Evolutionary conservation across 768 basidiomycete species (phyloP).

Genomic region (Tylopilus felleus): DNA sequence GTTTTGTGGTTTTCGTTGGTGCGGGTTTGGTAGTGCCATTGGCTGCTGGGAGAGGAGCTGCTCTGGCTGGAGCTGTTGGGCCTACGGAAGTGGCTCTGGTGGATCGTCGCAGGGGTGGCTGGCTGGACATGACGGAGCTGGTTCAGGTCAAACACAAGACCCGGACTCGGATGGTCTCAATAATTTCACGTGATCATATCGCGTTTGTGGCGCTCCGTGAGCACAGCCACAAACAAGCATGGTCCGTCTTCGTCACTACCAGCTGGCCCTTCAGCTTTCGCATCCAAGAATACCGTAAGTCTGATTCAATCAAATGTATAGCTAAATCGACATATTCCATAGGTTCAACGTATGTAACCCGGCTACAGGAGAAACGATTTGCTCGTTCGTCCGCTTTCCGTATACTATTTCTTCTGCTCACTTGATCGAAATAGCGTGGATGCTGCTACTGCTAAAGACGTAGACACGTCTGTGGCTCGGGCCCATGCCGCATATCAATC

Average conservation of each 20-base stretch:
- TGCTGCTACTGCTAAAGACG: slow-evolving; percentile 49
- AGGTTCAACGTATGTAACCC: slow-evolving; percentile 64
- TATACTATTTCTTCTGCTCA: slow-evolving; percentile 12
- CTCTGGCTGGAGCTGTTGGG: slow-evolving; percentile 27
- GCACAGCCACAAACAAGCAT: slow-evolving; percentile 20
- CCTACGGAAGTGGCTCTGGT: slow-evolving; percentile 49
- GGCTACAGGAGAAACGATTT: slow-evolving; percentile 59
- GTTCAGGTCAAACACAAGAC: neutral
- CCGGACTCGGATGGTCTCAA: neutral
- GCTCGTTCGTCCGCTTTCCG: slow-evolving; percentile 56
- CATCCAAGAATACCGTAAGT: slow-evolving; percentile 10
- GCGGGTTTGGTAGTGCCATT: slow-evolving; percentile 33
- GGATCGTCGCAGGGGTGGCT: slow-evolving; percentile 47
- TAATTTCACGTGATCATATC: slow-evolving; percentile 21
- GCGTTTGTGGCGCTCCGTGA: slow-evolving; percentile 22
- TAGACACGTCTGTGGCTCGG: slow-evolving; percentile 46
- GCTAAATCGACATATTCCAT: neutral
- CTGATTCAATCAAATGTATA: neutral
- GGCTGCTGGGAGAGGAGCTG: slow-evolving; percentile 29
- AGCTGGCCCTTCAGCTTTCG: neutral
- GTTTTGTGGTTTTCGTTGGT: slow-evolving; percentile 34
- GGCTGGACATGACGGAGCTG: slow-evolving; percentile 25
- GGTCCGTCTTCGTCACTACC: slow-evolving; percentile 10
- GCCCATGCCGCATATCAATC: slow-evolving; percentile 61
- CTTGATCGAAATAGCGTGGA: slow-evolving; percentile 43